Percentiles rank a stretch among this genome's conserved stretches.
Evolutionary conservation across 2,329 filamentous ascomycete genomes (phyloP).

Genomic region (Cladosporium sp.): DNA sequence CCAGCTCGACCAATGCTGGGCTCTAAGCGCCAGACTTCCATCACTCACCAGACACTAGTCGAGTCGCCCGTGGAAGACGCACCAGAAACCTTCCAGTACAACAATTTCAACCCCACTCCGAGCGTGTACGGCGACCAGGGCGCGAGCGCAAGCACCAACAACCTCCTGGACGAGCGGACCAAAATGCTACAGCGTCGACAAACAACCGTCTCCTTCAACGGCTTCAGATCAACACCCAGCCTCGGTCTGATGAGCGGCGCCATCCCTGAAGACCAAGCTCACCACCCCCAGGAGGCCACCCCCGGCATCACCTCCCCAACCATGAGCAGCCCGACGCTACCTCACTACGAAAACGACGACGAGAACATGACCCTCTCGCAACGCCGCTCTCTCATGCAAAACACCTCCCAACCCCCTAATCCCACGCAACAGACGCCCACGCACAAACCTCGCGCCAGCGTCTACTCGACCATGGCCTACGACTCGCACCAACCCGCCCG

Average conservation of each 20-base stretch:
- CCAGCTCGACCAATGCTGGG: conserved; percentile 6
- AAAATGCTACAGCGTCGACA: conserved; percentile 43
- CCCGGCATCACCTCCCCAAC: conserved; percentile 10
- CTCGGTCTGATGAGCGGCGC: conserved; percentile 21
- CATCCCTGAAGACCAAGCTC: conserved; percentile 17
- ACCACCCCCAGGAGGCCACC: conserved; percentile 13
- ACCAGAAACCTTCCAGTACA: conserved; percentile 12
- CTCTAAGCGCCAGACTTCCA: conserved; percentile 29
- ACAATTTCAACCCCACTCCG: conserved; percentile 1
- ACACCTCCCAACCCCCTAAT: conserved; percentile 18
- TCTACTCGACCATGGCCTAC: conserved; percentile 31
- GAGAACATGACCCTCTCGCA: conserved; percentile 71
- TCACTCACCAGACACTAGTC: conserved; percentile 30
- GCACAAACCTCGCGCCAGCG: conserved; percentile 13
- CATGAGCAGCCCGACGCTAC: conserved; percentile 4
- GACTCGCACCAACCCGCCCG: conserved; percentile 56
- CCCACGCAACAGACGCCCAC: conserved; percentile 1
- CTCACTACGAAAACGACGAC: conserved; percentile 36
- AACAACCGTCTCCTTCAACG: conserved; percentile 37
- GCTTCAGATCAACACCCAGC: conserved; percentile 28
- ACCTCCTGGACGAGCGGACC: conserved; percentile 54
- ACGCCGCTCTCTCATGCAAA: conserved; percentile 43
- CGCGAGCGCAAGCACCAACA: conserved; percentile 24
- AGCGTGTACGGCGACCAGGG: background rate
- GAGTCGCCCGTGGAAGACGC: conserved; percentile 34